A percentile compares a stretch with the other conserved stretches of the same genome.
phyloP scores from a whole-genome alignment of 2,329 filamentous ascomycete genomes.

The Orbilia oligospora region DNA sequence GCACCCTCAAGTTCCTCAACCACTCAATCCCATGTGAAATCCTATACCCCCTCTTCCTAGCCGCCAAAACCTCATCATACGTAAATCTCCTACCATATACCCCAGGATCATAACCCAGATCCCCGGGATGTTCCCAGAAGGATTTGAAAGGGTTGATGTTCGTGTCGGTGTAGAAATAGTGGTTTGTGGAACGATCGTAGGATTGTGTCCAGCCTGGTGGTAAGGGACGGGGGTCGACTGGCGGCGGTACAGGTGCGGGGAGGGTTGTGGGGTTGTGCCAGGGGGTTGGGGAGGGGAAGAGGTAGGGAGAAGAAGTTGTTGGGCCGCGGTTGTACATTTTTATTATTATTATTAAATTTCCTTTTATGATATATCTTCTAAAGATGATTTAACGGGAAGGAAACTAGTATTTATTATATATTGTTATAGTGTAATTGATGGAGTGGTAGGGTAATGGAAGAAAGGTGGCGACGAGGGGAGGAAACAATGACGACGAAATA shows the following conservation, averaged over 20 bases:
- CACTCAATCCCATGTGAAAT: constrained; percentile 2
- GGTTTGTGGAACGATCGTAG: background rate
- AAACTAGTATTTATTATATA: too few relatives aligned
- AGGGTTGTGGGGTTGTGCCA: background rate
- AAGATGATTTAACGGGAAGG: too few relatives aligned
- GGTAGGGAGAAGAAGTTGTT: background rate
- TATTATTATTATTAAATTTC: too few relatives aligned
- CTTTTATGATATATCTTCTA: too few relatives aligned
- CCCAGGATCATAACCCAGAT: constrained; percentile 24
- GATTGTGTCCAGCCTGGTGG: constrained; percentile 34
- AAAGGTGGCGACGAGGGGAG: too few relatives aligned
- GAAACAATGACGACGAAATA: too few relatives aligned
- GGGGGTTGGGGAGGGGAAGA: background rate
- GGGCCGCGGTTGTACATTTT: background rate
- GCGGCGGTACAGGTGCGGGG: background rate
- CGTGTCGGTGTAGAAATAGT: constrained; percentile 28
- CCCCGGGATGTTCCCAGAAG: constrained; percentile 21
- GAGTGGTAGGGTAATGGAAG: too few relatives aligned
- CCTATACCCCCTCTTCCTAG: background rate
- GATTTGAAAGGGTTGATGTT: constrained; percentile 1
- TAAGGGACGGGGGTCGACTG: constrained; percentile 7
- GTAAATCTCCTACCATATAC: constrained; percentile 17
- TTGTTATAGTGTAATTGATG: too few relatives aligned
- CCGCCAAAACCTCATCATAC: background rate
- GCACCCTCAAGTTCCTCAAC: background rate